Evolutionary conservation across 306 rosid species (phyloP).

Genomic region (Mucuna pruriens): DNA sequence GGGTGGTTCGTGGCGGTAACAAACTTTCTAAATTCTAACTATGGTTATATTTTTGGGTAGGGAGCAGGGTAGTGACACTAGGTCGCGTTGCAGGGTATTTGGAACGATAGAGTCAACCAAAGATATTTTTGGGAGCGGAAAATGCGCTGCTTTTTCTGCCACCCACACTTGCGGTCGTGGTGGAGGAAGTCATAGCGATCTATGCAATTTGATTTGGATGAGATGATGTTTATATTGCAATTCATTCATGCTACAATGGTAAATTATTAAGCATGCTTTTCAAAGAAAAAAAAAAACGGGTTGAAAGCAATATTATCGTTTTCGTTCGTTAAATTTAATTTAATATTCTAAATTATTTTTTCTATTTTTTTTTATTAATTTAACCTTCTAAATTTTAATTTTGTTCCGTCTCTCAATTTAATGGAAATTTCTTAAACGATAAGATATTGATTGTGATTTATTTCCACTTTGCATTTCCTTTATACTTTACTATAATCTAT

Average conservation of each 20-base stretch:
- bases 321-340: not conserved
- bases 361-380: not conserved
- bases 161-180: not conserved
- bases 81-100: not conserved
- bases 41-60: not conserved
- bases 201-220: not conserved
- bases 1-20: conserved; percentile 4
- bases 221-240: not conserved
- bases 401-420: not conserved
- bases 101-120: not conserved
- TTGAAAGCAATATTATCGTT: no score
- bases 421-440: not conserved
- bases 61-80: not conserved
- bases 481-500: no score
- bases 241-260: not conserved
- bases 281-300: no score
- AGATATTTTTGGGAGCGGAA: conserved; percentile 36
- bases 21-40: not conserved
- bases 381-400: not conserved
- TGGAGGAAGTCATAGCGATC: not conserved
- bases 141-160: not conserved
- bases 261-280: no score
- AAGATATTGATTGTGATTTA: not conserved
- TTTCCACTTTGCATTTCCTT: not conserved
- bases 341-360: not conserved